Conservation (phyloP, 495 filamentous ascomycete genomes). For the Venustampulla echinocandica region DNA sequence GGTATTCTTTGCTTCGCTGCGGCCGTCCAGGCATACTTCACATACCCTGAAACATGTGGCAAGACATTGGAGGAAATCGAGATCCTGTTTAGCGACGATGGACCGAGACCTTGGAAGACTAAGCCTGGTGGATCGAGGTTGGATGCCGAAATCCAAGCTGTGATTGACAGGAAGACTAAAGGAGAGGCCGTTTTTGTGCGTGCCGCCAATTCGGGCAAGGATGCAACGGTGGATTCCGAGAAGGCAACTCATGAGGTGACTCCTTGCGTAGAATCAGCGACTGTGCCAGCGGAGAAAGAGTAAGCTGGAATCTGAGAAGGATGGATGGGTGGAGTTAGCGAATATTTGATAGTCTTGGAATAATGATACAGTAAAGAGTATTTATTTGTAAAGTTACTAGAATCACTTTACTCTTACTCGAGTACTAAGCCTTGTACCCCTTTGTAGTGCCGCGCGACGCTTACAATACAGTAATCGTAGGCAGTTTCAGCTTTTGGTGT, state of each 20-base stretch:
- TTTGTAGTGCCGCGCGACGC: too few species aligned
- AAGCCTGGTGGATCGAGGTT: slow-evolving; percentile 43
- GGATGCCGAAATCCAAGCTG: slow-evolving; percentile 34
- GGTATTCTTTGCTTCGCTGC: slow-evolving; percentile 58
- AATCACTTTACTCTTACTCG: too few species aligned
- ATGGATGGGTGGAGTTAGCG: too few species aligned
- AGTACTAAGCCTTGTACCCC: too few species aligned
- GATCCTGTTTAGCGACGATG: slow-evolving; percentile 48
- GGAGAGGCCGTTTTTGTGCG: slow-evolving; percentile 9
- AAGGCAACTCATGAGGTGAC: neutral
- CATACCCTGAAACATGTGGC: slow-evolving; percentile 63
- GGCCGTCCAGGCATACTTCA: slow-evolving; percentile 55
- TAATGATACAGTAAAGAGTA: too few species aligned
- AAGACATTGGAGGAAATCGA: slow-evolving; percentile 67
- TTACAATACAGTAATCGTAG: too few species aligned
- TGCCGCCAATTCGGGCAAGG: slow-evolving; percentile 3
- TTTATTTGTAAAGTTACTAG: too few species aligned
- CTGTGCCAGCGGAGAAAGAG: too few species aligned
- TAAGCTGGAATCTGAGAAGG: too few species aligned
- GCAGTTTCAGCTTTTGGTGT: too few species aligned
- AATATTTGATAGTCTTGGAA: too few species aligned
- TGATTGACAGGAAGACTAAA: slow-evolving; percentile 20
- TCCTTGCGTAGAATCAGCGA: too few species aligned
- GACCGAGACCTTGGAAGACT: slow-evolving; percentile 49
- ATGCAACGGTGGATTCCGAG: neutral